Conservation (phyloP, 75 land plant species). For the Ceratopteris richardii region DNA sequence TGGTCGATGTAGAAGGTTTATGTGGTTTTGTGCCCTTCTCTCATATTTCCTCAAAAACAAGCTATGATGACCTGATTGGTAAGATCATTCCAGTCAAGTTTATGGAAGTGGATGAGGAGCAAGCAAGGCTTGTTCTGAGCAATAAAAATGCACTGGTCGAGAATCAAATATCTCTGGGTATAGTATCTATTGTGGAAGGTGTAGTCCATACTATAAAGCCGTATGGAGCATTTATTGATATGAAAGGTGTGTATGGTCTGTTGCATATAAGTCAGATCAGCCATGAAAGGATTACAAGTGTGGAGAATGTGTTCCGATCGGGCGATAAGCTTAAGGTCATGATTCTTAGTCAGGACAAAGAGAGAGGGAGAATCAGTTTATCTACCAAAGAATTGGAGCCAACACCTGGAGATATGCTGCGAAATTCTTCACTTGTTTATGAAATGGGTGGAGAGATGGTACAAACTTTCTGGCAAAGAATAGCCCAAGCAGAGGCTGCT, state of each 20-base stretch:
- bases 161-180: slow-evolving; percentile 81
- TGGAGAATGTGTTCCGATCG: slow-evolving; percentile 81
- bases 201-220: slow-evolving; percentile 94
- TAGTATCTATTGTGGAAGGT: slow-evolving; percentile 89
- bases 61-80: slow-evolving; percentile 61
- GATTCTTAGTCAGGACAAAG: slow-evolving; percentile 94
- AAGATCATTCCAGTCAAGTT: slow-evolving; percentile 79
- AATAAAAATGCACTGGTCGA: slow-evolving; percentile 93
- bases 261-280: slow-evolving; percentile 98
- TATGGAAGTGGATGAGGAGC: slow-evolving; percentile 93
- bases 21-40: slow-evolving; percentile 91
- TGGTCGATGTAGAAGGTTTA: slow-evolving; percentile 68
- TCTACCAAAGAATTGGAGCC: slow-evolving; percentile 99
- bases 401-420: slow-evolving; percentile 98
- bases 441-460: no score
- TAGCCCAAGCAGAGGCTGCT: no score
- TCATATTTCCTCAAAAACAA: slow-evolving; percentile 57
- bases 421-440: slow-evolving; percentile 90
- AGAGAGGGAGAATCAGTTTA: slow-evolving; percentile 89
- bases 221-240: slow-evolving; percentile 93
- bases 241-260: slow-evolving; percentile 92
- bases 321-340: slow-evolving; percentile 96
- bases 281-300: slow-evolving; percentile 90
- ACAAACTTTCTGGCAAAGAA: no score
- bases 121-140: slow-evolving; percentile 77